Conservation (phyloP, 2,329 filamentous ascomycete genomes). For the Sporothrix pseudoabietina region DNA sequence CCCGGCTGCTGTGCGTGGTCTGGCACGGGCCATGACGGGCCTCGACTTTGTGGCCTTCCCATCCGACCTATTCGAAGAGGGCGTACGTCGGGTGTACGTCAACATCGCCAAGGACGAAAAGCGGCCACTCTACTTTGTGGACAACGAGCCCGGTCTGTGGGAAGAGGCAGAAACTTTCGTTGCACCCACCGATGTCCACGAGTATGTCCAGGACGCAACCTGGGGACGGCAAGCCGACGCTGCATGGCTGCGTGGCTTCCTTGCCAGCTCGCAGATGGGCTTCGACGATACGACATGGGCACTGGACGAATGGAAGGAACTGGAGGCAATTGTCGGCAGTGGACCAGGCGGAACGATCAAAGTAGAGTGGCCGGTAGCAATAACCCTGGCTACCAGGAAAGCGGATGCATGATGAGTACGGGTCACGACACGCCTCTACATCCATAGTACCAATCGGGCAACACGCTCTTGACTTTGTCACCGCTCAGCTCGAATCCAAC, state of each 20-base stretch:
- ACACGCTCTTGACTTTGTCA: no score
- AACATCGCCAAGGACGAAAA: constrained; percentile 24
- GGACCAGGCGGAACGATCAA: constrained; percentile 27
- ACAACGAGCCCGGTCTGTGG: constrained; percentile 30
- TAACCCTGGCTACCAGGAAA: constrained; percentile 32
- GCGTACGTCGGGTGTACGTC: constrained; percentile 30
- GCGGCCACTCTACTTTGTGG: constrained; percentile 33
- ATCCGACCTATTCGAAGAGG: constrained; percentile 30
- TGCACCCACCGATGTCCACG: constrained; percentile 5
- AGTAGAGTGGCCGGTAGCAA: constrained; percentile 34
- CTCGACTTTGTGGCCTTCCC: constrained; percentile 34
- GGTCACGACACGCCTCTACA: not conserved
- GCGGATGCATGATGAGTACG: not conserved
- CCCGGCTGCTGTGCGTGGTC: constrained; percentile 32
- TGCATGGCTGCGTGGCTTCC: constrained; percentile 35
- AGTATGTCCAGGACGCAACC: constrained; percentile 22
- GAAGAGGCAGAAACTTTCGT: constrained; percentile 23
- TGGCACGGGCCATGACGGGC: constrained; percentile 33
- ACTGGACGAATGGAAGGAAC: constrained; percentile 31
- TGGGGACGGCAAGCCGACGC: constrained; percentile 34
- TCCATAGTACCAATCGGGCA: no score
- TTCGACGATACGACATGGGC: constrained; percentile 35
- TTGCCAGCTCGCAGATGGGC: constrained; percentile 34
- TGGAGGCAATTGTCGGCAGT: constrained; percentile 32
- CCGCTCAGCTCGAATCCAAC: no score